These are phyloP conservation scores for Saccharomycopsis schoenii DNA, from an alignment of 805 yeast species.

Conservation along the genomic window DNA sequence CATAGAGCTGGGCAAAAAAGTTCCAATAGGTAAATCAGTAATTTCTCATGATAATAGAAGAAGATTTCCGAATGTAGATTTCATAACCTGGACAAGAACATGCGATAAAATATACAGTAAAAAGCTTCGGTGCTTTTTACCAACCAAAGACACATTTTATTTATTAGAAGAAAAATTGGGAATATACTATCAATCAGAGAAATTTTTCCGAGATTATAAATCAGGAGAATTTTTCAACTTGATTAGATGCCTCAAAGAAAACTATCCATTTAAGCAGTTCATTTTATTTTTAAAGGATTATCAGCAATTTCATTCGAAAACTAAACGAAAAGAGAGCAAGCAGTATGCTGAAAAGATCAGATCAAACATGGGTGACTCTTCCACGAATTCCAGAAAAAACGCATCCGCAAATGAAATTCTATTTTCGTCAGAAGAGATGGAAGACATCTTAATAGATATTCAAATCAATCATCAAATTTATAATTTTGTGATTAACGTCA, in stretches of 20 bases:
- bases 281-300: slow-evolving; percentile 10
- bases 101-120: slow-evolving; percentile 4
- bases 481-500: slow-evolving; percentile 7
- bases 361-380: background rate
- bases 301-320: slow-evolving; percentile 2
- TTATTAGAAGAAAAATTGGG: slow-evolving; percentile 1
- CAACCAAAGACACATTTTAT: slow-evolving; percentile 1
- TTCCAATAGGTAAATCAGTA: background rate
- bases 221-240: slow-evolving; percentile 6
- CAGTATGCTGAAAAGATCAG: slow-evolving; percentile 11
- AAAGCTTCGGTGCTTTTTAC: slow-evolving; percentile 10
- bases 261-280: slow-evolving; percentile 6
- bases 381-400: background rate
- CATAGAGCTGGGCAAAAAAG: background rate
- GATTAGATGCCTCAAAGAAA: slow-evolving; percentile 3
- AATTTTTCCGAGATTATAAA: slow-evolving; percentile 6
- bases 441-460: slow-evolving; percentile 5
- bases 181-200: slow-evolving; percentile 11
- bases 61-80: background rate
- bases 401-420: background rate
- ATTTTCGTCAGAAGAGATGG: slow-evolving; percentile 6
- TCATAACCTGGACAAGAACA: slow-evolving; percentile 10
- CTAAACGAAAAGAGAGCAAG: slow-evolving; percentile 7
- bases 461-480: slow-evolving; percentile 6
- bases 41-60: too few relatives aligned